Evolutionary conservation across 805 yeast genomes (phyloP).

Genomic region (Pachysolen tannophilus): DNA sequence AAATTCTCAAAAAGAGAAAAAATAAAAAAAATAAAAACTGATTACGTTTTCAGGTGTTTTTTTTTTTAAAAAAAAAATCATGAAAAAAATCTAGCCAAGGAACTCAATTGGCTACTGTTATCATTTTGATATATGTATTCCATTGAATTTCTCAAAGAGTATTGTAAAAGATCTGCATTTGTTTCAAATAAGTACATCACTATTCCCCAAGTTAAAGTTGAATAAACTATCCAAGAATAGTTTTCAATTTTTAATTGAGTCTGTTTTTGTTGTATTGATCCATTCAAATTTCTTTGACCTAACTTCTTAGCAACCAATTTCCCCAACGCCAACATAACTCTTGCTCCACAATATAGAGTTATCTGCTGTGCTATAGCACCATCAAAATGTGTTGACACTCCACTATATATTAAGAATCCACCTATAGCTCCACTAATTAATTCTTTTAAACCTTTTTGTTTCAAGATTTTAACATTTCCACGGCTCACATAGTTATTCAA

Average conservation of each 20-base stretch:
- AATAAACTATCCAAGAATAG: conserved; percentile 48
- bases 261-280: conserved; percentile 8
- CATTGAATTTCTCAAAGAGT: conserved; percentile 59
- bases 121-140: conserved; percentile 62
- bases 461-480: neutral
- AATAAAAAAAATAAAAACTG: too few relatives aligned
- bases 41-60: too few relatives aligned
- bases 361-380: conserved; percentile 55
- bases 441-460: conserved; percentile 1
- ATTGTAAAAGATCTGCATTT: conserved; percentile 56
- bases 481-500: neutral
- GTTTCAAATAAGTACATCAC: conserved; percentile 64
- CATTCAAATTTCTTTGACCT: conserved; percentile 15
- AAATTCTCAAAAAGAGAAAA: too few relatives aligned
- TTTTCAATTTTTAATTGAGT: conserved; percentile 20
- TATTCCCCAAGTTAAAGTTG: conserved; percentile 63
- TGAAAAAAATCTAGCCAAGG: too few relatives aligned
- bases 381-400: conserved; percentile 1
- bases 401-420: conserved; percentile 6
- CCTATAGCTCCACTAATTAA: conserved; percentile 5
- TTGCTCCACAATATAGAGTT: conserved; percentile 63
- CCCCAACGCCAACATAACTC: conserved; percentile 57
- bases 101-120: conserved; percentile 16
- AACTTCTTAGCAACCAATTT: conserved; percentile 32
- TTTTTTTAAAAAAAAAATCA: too few relatives aligned